These are phyloP conservation scores for Beta vulgaris DNA, from an alignment of 148 eudicot species.

Conservation along the genomic window DNA sequence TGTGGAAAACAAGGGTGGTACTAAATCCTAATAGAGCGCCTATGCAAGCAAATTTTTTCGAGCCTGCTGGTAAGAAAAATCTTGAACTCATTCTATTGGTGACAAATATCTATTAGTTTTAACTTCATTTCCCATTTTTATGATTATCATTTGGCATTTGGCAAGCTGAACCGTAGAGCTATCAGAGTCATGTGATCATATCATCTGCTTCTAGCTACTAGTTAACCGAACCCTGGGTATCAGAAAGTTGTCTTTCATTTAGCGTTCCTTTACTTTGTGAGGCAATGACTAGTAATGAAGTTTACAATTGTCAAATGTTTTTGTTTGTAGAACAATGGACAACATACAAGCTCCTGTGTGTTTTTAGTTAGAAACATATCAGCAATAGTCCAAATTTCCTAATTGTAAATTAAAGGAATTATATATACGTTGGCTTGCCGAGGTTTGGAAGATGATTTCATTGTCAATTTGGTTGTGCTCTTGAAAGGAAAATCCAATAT, in stretches of 20 bases:
- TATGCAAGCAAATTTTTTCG: constrained; percentile 85
- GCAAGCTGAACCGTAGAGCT: not conserved
- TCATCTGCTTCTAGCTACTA: constrained; percentile 5
- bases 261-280: too few species aligned
- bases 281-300: not conserved
- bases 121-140: not conserved
- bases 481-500: too few species aligned
- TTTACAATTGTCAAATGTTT: not conserved
- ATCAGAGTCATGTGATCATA: not conserved
- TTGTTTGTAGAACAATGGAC: not conserved
- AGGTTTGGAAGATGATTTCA: too few species aligned
- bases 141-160: constrained; percentile 6
- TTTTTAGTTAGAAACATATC: not conserved
- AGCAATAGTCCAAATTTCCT: not conserved
- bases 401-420: not conserved
- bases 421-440: too few species aligned
- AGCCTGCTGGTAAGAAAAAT: constrained; percentile 81
- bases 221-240: not conserved
- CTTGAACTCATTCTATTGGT: not conserved
- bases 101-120: not conserved
- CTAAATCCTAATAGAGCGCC: constrained; percentile 81
- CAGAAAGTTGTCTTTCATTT: not conserved
- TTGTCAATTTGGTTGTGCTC: too few species aligned
- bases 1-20: constrained; percentile 82
- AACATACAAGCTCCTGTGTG: not conserved